Evolutionary conservation across 2,329 filamentous ascomycete species (phyloP), one percentile per base, ranked within the genome.

Genomic region (Aspergillus clavatus): DNA sequence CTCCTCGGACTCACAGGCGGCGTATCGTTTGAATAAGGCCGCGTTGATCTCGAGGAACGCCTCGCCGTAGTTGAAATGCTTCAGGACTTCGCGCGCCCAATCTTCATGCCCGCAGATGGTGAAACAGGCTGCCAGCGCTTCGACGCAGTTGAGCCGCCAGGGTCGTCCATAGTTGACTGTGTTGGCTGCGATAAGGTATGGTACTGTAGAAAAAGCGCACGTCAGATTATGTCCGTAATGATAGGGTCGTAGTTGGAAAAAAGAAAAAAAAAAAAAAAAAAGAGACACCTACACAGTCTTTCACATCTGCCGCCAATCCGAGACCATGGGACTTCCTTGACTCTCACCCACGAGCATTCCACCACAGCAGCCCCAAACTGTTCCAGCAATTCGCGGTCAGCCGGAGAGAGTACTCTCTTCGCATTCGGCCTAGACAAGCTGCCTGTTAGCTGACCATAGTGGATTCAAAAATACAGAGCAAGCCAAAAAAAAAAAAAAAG

Each of bases 81-180:
- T 80, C 22, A 98, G 71, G 1, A 95, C 82, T 51, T 88, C 80
- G 61, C 86, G 82, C 0, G 93, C 91, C 93, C 93, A 98, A 40
- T 96, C 91, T 5, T 79, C 67, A 60, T 93, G 88, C 4, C 93
- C 89, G 58, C 91, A 97, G 53, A 98, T 98, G 60, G 80, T 87
- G 62, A 95, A 98, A 18, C 87, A 88, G 3, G 93, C 91, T 0
- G 89, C 93, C 38, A 98, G 75, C 3, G 93, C 93, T 73, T 98
- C 93, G 23, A 89, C 93, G 59, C 93, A 98, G 68, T 98, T 98
- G 51, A 98, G 68, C 43, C 90, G 78, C 87, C 90, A 96, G 4
- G 93, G 93, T 61, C 88, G 87, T 49, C 93, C 93, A 70, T 98
- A 98, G 72, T 98, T 98, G 62, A 96, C 93, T 1, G 87, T 86